phyloP scores from a whole-genome alignment of 2,329 filamentous ascomycete genomes.

The Trichoderma semiorbis region DNA sequence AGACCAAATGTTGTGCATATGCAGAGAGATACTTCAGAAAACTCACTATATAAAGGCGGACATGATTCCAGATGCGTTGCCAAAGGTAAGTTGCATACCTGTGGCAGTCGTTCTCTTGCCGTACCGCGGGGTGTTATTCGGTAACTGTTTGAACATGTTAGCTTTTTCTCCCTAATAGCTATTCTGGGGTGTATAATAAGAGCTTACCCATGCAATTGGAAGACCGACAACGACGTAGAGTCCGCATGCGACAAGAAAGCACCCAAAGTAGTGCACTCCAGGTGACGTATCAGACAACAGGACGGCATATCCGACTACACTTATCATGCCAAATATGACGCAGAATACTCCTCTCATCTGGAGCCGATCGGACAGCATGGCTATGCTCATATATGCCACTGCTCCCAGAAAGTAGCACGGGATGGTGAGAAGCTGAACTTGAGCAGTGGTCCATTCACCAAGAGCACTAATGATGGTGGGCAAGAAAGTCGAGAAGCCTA shows the following conservation, averaged over 20 bases:
- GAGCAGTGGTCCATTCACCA: slow-evolving; percentile 57
- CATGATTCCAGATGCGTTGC: slow-evolving; percentile 71
- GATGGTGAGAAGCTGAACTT: slow-evolving; percentile 73
- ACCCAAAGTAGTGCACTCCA: slow-evolving; percentile 69
- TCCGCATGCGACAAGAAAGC: slow-evolving; percentile 71
- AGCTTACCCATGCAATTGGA: slow-evolving; percentile 51
- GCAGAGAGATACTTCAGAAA: background rate
- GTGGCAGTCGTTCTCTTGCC: slow-evolving; percentile 72
- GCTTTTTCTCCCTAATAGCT: no score
- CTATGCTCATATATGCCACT: slow-evolving; percentile 62
- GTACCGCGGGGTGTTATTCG: slow-evolving; percentile 69
- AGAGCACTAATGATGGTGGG: slow-evolving; percentile 74
- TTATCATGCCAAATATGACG: slow-evolving; percentile 59
- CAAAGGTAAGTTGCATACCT: slow-evolving; percentile 66
- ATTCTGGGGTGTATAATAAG: background rate
- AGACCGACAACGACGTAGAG: slow-evolving; percentile 61
- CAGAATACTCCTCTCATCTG: slow-evolving; percentile 65
- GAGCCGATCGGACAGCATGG: slow-evolving; percentile 63
- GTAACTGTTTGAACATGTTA: slow-evolving; percentile 35
- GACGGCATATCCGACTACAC: slow-evolving; percentile 66
- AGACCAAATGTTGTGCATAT: background rate
- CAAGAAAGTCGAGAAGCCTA: slow-evolving; percentile 71
- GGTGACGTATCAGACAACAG: slow-evolving; percentile 58
- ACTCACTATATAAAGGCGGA: slow-evolving; percentile 60
- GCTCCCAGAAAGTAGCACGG: slow-evolving; percentile 74